These are phyloP conservation scores for Geotrichum fermentans DNA, from an alignment of 1,139 yeast genomes.

Conservation along the genomic window DNA sequence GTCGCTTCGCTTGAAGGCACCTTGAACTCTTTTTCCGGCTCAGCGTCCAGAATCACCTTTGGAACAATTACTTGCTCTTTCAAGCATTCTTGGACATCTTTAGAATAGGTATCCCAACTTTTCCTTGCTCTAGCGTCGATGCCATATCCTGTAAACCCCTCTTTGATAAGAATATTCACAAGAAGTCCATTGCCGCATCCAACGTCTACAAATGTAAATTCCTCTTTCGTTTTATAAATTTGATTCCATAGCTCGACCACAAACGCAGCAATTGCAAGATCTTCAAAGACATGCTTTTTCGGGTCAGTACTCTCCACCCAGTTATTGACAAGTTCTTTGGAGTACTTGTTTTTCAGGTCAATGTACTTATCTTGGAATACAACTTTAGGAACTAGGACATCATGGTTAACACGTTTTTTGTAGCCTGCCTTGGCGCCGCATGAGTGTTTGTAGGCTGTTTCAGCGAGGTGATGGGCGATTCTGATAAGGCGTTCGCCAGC, in stretches of 20 bases:
- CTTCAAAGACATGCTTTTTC: slow-evolving; percentile 92
- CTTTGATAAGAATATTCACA: slow-evolving; percentile 67
- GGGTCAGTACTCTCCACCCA: slow-evolving; percentile 97
- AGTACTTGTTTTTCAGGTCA: slow-evolving; percentile 73
- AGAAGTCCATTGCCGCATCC: slow-evolving; percentile 96
- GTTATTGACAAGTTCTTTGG: slow-evolving; percentile 65
- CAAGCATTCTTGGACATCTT: slow-evolving; percentile 51
- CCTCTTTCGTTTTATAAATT: slow-evolving; percentile 46
- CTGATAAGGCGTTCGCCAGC: slow-evolving; percentile 60
- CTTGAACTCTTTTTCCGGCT: slow-evolving; percentile 42
- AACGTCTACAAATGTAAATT: slow-evolving; percentile 73
- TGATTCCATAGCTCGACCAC: slow-evolving; percentile 80
- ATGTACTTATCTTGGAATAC: slow-evolving; percentile 81
- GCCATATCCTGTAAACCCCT: slow-evolving; percentile 80
- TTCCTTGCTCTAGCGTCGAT: slow-evolving; percentile 87
- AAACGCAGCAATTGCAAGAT: slow-evolving; percentile 91
- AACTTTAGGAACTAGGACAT: slow-evolving; percentile 75
- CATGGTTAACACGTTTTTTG: slow-evolving; percentile 83
- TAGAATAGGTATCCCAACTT: slow-evolving; percentile 76
- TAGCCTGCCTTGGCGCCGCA: slow-evolving; percentile 79
- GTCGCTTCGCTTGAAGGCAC: slow-evolving; percentile 4
- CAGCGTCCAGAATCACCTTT: slow-evolving; percentile 58
- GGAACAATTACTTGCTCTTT: slow-evolving; percentile 81
- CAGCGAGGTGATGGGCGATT: slow-evolving; percentile 72
- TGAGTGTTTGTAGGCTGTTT: slow-evolving; percentile 80